A percentile compares a stretch with the other conserved stretches of the same genome.
Evolutionary conservation across 23 red algal genomes (phyloP).

Genomic region (Rhodosorus marinus): DNA sequence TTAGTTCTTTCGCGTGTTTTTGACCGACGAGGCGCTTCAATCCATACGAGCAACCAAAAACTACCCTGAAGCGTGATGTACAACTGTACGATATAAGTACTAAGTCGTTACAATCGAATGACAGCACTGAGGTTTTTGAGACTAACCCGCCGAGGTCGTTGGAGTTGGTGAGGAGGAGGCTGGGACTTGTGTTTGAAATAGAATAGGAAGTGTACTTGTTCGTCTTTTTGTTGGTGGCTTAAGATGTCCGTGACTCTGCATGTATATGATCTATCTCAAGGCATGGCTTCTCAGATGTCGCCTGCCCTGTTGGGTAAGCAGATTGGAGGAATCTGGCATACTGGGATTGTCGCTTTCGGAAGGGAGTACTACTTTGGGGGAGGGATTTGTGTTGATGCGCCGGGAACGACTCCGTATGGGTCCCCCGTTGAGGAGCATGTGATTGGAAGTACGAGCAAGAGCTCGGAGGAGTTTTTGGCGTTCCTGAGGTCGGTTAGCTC

Average conservation of each 20-base stretch:
- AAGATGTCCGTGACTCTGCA: constrained; percentile 77
- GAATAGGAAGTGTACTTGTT: no score
- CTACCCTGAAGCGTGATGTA: no score
- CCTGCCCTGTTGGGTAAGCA: constrained; percentile 43
- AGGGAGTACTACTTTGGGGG: constrained; percentile 93
- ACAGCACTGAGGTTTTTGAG: no score
- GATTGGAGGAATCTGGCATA: constrained; percentile 89
- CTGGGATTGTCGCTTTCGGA: constrained; percentile 54
- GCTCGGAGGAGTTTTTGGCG: constrained; percentile 22
- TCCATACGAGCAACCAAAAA: no score
- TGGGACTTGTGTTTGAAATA: no score
- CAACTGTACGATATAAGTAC: no score
- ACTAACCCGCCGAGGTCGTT: no score
- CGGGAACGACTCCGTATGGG: constrained; percentile 69
- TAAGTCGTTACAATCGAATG: no score
- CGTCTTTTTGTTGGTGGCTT: no score
- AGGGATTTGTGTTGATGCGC: constrained; percentile 60
- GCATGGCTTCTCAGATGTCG: constrained; percentile 57
- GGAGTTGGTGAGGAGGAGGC: no score
- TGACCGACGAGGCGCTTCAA: no score
- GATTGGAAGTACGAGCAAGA: constrained; percentile 50
- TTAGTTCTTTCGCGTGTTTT: no score
- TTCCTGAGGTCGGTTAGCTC: constrained; percentile 42
- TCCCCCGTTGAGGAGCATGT: constrained; percentile 12
- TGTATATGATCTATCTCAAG: constrained; percentile 81